These are phyloP conservation scores for Neurospora sp. DNA, from an alignment of 2,329 filamentous ascomycete species.

Conservation along the genomic window DNA sequence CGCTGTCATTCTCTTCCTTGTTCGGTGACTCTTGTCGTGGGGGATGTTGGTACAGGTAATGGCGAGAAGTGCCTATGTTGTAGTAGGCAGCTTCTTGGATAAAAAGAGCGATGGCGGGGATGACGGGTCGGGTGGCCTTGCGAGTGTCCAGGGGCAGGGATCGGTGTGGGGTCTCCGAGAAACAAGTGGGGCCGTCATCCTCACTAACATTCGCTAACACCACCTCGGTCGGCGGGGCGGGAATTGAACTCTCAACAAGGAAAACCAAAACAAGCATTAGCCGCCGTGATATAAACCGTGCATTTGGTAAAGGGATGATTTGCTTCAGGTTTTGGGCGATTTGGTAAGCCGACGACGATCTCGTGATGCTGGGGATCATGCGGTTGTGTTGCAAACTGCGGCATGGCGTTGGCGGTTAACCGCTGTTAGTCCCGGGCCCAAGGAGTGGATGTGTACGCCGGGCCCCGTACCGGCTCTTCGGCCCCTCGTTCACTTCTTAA, in stretches of 20 bases:
- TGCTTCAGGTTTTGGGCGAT: too few relatives aligned
- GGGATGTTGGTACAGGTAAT: background rate
- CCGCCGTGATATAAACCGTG: too few relatives aligned
- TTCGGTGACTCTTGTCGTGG: background rate
- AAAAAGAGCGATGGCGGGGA: background rate
- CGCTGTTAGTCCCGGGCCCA: background rate
- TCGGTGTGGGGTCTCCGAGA: background rate
- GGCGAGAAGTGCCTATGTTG: background rate
- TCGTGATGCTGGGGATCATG: background rate
- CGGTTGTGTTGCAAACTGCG: background rate
- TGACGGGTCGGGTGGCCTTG: background rate
- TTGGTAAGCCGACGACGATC: too few relatives aligned
- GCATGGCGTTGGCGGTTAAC: background rate
- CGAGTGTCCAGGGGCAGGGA: background rate
- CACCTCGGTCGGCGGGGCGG: background rate
- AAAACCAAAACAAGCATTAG: too few relatives aligned
- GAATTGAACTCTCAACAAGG: too few relatives aligned
- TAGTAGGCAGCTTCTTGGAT: background rate
- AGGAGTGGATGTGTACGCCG: background rate
- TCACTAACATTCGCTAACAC: background rate
- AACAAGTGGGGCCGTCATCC: background rate
- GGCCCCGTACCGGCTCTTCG: background rate
- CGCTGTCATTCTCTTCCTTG: background rate
- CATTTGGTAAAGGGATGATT: too few relatives aligned
- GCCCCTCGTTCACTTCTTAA: background rate